Evolutionary conservation across 2,329 filamentous ascomycete genomes (phyloP).

Genomic region (Neophaeococcomyces mojaviensis): DNA sequence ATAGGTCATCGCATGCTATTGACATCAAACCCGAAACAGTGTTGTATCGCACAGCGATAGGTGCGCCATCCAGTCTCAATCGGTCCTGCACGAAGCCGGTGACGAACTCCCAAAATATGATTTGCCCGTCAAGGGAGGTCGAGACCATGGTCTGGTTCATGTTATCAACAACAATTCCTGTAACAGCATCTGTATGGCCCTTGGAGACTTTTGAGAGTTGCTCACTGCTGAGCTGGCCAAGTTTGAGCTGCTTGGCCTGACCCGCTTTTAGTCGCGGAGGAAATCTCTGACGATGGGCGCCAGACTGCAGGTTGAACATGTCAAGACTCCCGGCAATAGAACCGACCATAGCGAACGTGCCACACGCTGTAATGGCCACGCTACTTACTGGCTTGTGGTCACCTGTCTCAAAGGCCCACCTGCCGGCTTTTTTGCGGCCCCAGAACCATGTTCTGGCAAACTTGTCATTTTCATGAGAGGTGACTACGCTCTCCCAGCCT

Average conservation of each 20-base stretch:
- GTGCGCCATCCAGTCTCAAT: conserved; percentile 71
- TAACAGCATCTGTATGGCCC: conserved; percentile 74
- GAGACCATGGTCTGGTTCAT: conserved; percentile 81
- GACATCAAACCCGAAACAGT: conserved; percentile 76
- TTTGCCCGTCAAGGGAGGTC: conserved; percentile 79
- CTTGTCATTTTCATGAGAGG: conserved; percentile 77
- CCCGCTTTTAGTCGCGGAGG: conserved; percentile 69
- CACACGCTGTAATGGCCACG: conserved; percentile 82
- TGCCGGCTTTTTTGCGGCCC: conserved; percentile 84
- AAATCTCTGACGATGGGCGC: conserved; percentile 78
- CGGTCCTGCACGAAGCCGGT: conserved; percentile 72
- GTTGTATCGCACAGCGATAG: conserved; percentile 74
- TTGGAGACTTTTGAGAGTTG: conserved; percentile 48
- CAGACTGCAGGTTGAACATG: conserved; percentile 96
- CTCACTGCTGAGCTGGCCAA: conserved; percentile 49
- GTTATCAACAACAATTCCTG: conserved; percentile 80
- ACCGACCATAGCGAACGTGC: conserved; percentile 86
- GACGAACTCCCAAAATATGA: conserved; percentile 97
- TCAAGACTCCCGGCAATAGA: conserved; percentile 77
- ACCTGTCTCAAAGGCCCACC: conserved; percentile 84
- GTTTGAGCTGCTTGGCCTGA: conserved; percentile 68
- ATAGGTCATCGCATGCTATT: conserved; percentile 80
- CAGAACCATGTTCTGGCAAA: conserved; percentile 95
- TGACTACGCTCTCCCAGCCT: conserved; percentile 95
- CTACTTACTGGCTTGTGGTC: conserved; percentile 55